Percentiles rank a stretch among this genome's conserved stretches.
These are phyloP conservation scores for Scedosporium boydii DNA, from an alignment of 2,329 filamentous ascomycete species.

Conservation along the genomic window DNA sequence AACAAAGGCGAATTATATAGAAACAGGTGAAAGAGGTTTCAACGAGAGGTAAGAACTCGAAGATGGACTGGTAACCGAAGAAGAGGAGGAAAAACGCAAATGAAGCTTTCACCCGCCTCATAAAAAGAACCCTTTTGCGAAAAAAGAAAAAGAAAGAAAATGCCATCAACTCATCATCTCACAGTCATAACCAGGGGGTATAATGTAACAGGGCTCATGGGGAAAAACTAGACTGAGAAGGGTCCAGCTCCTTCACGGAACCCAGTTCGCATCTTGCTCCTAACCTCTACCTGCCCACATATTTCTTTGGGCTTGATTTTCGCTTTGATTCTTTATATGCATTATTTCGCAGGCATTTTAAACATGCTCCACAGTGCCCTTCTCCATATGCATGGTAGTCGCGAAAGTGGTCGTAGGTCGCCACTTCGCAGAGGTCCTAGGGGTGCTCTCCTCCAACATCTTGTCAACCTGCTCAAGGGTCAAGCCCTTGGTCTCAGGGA, in stretches of 20 bases:
- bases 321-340: not conserved
- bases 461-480: constrained; percentile 73
- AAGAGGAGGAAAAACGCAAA: not conserved
- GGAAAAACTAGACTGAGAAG: not conserved
- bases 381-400: constrained; percentile 1
- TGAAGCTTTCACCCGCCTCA: not conserved
- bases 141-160: not conserved
- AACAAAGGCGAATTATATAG: not conserved
- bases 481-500: constrained; percentile 67
- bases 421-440: constrained; percentile 69
- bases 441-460: constrained; percentile 82
- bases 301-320: not conserved
- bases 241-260: not conserved
- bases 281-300: not conserved
- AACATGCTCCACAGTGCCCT: not conserved
- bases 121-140: not conserved
- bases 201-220: not conserved
- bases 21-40: not conserved
- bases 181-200: not conserved
- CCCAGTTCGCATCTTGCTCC: not conserved
- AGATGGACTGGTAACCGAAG: not conserved
- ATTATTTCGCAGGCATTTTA: not conserved
- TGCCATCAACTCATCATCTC: not conserved
- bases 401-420: constrained; percentile 63
- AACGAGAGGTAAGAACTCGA: not conserved